Evolutionary conservation across 257 asterid species (phyloP).

Genomic region (Solanum habrochaites): DNA sequence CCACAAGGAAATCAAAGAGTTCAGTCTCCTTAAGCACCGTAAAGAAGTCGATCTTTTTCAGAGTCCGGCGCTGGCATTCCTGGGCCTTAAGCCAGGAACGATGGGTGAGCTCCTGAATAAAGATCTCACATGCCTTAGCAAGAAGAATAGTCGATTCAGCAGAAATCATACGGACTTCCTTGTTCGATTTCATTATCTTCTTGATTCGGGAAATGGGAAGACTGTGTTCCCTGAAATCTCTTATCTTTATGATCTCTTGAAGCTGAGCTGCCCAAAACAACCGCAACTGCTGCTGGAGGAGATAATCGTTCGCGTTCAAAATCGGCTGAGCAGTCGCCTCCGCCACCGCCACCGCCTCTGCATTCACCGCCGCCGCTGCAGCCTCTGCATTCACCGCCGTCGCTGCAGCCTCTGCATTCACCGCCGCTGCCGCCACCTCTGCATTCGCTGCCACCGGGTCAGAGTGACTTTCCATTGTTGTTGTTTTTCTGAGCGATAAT

Average conservation of each 20-base stretch:
- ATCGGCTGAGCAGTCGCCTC: neutral
- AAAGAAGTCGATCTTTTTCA: slow-evolving; percentile 74
- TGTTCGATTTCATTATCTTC: slow-evolving; percentile 87
- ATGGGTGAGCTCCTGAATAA: slow-evolving; percentile 81
- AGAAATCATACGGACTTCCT: slow-evolving; percentile 42
- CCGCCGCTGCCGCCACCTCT: neutral
- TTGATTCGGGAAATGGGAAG: slow-evolving; percentile 77
- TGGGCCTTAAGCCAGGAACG: slow-evolving; percentile 89
- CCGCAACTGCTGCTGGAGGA: slow-evolving; percentile 62
- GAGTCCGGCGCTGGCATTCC: slow-evolving; percentile 76
- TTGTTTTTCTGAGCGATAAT: neutral
- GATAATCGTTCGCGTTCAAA: slow-evolving; percentile 42
- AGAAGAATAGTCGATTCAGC: slow-evolving; percentile 80
- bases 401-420: too few relatives aligned
- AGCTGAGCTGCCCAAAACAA: slow-evolving; percentile 63
- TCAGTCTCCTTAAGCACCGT: slow-evolving; percentile 74
- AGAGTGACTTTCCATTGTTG: slow-evolving; percentile 46
- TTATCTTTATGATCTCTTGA: slow-evolving; percentile 56
- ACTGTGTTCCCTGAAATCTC: slow-evolving; percentile 69
- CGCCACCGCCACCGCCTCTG: neutral
- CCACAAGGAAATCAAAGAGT: slow-evolving; percentile 68
- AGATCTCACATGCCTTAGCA: slow-evolving; percentile 87
- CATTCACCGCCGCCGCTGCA: slow-evolving; percentile 9
- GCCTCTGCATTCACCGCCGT: neutral
- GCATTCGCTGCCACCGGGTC: slow-evolving; percentile 29